These are phyloP conservation scores for Aspergillus vadensis DNA, from an alignment of 2,329 filamentous ascomycete genomes.

Conservation along the genomic window DNA sequence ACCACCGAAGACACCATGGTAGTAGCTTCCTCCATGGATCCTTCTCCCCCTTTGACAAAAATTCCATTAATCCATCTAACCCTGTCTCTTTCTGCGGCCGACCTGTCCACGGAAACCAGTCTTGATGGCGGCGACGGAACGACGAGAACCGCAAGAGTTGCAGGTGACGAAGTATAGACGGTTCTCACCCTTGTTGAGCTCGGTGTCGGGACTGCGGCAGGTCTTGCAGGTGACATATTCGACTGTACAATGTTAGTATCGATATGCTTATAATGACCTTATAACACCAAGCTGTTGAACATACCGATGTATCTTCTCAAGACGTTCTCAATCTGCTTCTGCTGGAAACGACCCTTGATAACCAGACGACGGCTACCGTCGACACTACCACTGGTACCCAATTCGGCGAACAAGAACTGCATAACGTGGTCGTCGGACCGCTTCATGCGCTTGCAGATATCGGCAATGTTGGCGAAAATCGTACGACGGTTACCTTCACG, in stretches of 20 bases:
- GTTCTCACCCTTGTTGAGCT: conserved; percentile 98
- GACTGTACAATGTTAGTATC: conserved; percentile 51
- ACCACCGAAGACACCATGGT: conserved; percentile 1
- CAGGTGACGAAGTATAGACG: conserved; percentile 98
- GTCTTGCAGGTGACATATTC: conserved; percentile 99
- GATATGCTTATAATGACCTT: not conserved
- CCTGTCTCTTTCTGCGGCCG: conserved; percentile 95
- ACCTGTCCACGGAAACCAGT: conserved; percentile 99
- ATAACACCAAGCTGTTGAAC: conserved; percentile 35
- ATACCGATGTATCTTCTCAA: conserved; percentile 90
- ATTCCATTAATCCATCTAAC: conserved; percentile 54
- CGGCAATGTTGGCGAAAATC: conserved; percentile 97
- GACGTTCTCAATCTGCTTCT: conserved; percentile 98
- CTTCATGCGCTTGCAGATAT: conserved; percentile 99
- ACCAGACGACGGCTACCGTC: conserved; percentile 90
- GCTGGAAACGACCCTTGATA: conserved; percentile 99
- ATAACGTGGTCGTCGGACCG: conserved; percentile 96
- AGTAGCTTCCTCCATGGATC: not conserved
- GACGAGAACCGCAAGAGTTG: conserved; percentile 80
- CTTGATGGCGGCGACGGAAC: conserved; percentile 97
- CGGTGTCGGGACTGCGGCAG: conserved; percentile 89
- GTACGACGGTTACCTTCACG: conserved; percentile 99
- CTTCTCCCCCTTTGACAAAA: conserved; percentile 1
- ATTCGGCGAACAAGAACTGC: conserved; percentile 93
- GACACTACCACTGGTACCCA: conserved; percentile 95